Evolutionary conservation across 129 eudicot species (phyloP), one percentile per base, ranked within the genome.

Genomic region (Sambucus nigra): DNA sequence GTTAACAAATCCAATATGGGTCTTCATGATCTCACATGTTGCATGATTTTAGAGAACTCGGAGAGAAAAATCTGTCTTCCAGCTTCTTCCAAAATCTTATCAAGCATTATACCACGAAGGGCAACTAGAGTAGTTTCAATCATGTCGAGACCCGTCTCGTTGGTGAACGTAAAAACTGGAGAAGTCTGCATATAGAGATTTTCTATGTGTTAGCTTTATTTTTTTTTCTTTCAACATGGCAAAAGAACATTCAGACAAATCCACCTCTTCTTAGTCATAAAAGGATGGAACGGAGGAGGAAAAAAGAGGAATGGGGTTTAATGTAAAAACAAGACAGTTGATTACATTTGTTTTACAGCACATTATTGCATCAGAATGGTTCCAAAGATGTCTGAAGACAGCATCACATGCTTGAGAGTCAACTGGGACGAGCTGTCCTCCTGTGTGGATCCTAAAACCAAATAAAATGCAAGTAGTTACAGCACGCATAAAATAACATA

Each of bases 141-240:
- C 96, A 87, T 87, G 76, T 87, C 85, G 5, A 87, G 88, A 12
- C 96, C 96, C 0, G 94, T 94, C 67, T 87, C 94, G 69, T 87
- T 87, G 6, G 76, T 82, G 17, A 87, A 87, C 25, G 89, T 76
- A 44, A 87, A 82, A 45, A 82, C 78, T 0, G 96, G 82, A 15
- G 78, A 71, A 1, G 82, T 70, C 96, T 86, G 85, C 53, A 60
- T 40, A 7, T 16, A 45, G 25, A 27, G 19, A 50, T 32, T 57
- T 42, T 5, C 25, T n/a, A n/a, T 10, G 15, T 27, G 63, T 28
- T 55, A 58, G 50, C 2, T n/a, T n/a, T n/a, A n/a, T n/a, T n/a
- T n/a, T n/a, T n/a, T 48, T 33, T 9, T 28, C 47, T 9, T 24
- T 25, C 15, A 2, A 23, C 16, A 41, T 7, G 39, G 20, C 20